Percentiles rank a stretch among this genome's conserved stretches.
Evolutionary conservation across 129 eudicot species (phyloP).

Genomic region (Saussurea involucrata): DNA sequence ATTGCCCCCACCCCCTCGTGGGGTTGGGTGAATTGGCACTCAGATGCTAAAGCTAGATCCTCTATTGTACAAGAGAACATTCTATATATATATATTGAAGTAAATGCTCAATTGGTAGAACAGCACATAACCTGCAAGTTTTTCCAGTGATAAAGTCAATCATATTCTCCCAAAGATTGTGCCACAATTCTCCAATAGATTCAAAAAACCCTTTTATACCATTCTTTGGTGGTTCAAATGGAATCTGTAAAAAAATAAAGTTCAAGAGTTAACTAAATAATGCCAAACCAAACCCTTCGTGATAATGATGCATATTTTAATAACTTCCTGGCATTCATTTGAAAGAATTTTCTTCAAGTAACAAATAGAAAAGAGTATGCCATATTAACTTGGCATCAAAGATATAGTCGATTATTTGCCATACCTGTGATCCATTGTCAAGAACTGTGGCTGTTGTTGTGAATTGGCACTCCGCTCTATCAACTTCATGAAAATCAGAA

Average conservation of each 20-base stretch:
- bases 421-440: slow-evolving; percentile 92
- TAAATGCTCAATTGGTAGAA: not conserved
- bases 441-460: slow-evolving; percentile 84
- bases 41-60: not conserved
- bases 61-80: not conserved
- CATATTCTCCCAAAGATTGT: slow-evolving; percentile 53
- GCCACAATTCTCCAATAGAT: slow-evolving; percentile 67
- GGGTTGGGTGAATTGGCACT: not conserved
- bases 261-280: not conserved
- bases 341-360: not conserved
- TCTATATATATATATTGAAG: not conserved
- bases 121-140: slow-evolving; percentile 65
- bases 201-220: slow-evolving; percentile 58
- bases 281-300: not conserved
- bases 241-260: slow-evolving; percentile 37
- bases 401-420: not conserved
- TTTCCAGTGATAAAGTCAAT: slow-evolving; percentile 77
- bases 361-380: not conserved
- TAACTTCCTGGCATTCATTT: not conserved
- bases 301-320: not conserved
- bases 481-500: slow-evolving; percentile 75
- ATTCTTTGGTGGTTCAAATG: slow-evolving; percentile 70
- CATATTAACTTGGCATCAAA: not conserved
- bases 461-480: slow-evolving; percentile 92
- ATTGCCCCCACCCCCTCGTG: not conserved